Conservation (phyloP, 202 grass and related monocot genomes). For the Hordeum pubiflorum region DNA sequence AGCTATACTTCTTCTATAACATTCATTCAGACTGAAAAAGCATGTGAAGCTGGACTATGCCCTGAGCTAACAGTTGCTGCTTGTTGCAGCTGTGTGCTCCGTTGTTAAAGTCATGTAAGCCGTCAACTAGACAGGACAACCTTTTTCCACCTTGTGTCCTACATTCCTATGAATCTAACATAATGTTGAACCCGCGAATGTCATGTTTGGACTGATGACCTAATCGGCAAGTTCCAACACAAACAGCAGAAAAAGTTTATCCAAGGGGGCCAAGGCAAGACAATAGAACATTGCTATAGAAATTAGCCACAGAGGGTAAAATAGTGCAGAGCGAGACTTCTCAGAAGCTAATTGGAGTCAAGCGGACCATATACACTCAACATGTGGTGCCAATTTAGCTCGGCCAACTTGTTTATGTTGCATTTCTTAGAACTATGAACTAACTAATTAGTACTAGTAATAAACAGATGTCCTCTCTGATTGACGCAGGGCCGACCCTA, state of each 20-base stretch:
- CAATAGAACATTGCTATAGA: not conserved
- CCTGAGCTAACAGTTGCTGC: not conserved
- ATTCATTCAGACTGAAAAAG: not conserved
- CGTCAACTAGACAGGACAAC: not conserved
- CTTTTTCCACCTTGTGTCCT: not conserved
- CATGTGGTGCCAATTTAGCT: constrained; percentile 10
- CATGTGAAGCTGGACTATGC: not conserved
- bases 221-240: not conserved
- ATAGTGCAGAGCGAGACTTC: not conserved
- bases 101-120: not conserved
- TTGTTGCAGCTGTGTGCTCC: not conserved
- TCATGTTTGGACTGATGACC: not conserved
- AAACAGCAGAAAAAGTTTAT: not conserved
- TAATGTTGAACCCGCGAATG: not conserved
- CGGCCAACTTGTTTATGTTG: not conserved
- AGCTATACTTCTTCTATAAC: not conserved
- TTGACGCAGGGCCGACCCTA: not conserved
- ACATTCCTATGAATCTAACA: not conserved
- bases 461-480: not conserved
- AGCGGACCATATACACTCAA: not conserved
- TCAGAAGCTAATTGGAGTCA: not conserved
- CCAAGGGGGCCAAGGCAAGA: not conserved
- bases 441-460: not conserved
- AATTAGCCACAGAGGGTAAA: not conserved
- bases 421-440: not conserved